These are phyloP conservation scores for Coprinopsis sp. DNA, from an alignment of 768 basidiomycete species.

Conservation along the genomic window DNA sequence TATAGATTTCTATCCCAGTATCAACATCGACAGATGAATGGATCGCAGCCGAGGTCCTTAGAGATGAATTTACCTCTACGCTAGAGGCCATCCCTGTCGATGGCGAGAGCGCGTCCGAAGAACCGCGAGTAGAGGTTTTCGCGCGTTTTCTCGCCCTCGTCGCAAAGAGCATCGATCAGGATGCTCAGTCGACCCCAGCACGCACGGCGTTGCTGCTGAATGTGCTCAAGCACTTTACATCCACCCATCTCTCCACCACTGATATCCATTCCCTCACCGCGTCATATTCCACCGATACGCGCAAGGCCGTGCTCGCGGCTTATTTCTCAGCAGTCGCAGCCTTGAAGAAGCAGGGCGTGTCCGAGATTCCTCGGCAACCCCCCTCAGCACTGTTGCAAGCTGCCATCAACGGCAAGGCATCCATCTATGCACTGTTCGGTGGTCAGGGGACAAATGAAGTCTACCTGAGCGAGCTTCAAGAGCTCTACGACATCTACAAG, in stretches of 20 bases:
- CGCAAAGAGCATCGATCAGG: conserved; percentile 55
- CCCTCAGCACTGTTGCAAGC: conserved; percentile 67
- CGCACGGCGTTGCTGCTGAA: conserved; percentile 67
- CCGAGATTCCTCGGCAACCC: conserved; percentile 54
- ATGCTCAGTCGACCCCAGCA: conserved; percentile 46
- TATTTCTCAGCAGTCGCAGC: conserved; percentile 76
- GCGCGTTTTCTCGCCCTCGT: conserved; percentile 81
- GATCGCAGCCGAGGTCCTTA: conserved; percentile 88
- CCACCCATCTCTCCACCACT: conserved; percentile 60
- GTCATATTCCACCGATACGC: conserved; percentile 66
- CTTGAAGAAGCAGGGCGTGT: conserved; percentile 53
- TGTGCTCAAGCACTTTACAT: conserved; percentile 73
- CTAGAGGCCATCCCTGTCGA: conserved; percentile 45
- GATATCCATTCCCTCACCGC: conserved; percentile 84
- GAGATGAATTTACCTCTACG: conserved; percentile 79
- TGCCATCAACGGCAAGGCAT: conserved; percentile 56
- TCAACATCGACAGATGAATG: conserved; percentile 78
- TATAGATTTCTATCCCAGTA: conserved; percentile 81
- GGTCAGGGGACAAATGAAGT: conserved; percentile 98
- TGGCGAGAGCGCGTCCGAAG: conserved; percentile 43
- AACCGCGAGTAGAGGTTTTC: conserved; percentile 72
- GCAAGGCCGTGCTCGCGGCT: conserved; percentile 69
- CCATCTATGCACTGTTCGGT: conserved; percentile 90
- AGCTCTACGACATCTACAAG: conserved; percentile 85
- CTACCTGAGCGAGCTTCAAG: conserved; percentile 94